A percentile compares a stretch with the other conserved stretches of the same genome.
Conservation (phyloP, 176 grass and related monocot genomes). For the Raddia guianensis region DNA sequence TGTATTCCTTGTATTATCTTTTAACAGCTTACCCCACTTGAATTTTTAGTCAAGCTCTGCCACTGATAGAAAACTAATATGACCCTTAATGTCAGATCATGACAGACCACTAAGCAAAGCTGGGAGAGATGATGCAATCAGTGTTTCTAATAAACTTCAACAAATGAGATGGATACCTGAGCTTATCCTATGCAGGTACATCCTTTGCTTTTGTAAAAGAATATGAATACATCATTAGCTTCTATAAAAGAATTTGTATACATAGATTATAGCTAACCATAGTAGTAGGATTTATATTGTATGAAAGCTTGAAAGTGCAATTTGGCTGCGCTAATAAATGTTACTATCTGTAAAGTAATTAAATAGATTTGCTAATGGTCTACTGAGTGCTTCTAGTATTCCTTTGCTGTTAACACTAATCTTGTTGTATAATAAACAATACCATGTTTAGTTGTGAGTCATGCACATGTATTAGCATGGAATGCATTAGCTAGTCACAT, state of each 20-base stretch:
- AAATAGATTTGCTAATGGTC: not conserved
- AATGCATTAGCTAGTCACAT: too few relatives aligned
- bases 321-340: not conserved
- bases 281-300: not conserved
- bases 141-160: conserved; percentile 70
- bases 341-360: conserved; percentile 3
- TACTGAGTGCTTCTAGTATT: not conserved
- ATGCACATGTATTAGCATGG: too few relatives aligned
- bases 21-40: too few relatives aligned
- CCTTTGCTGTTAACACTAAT: not conserved
- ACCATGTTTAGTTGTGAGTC: too few relatives aligned
- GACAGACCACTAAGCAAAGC: conserved; percentile 77
- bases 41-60: too few relatives aligned
- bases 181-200: conserved; percentile 83
- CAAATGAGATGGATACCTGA: conserved; percentile 93
- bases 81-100: conserved; percentile 64
- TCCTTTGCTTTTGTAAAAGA: not conserved
- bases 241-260: not conserved
- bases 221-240: conserved; percentile 17
- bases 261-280: not conserved
- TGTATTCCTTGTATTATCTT: too few relatives aligned
- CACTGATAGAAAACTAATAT: not conserved
- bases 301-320: conserved; percentile 12
- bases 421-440: too few relatives aligned
- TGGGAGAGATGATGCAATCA: conserved; percentile 76